These are phyloP conservation scores for Cryphonectria naterciae DNA, from an alignment of 2,329 filamentous ascomycete genomes.

Conservation along the genomic window DNA sequence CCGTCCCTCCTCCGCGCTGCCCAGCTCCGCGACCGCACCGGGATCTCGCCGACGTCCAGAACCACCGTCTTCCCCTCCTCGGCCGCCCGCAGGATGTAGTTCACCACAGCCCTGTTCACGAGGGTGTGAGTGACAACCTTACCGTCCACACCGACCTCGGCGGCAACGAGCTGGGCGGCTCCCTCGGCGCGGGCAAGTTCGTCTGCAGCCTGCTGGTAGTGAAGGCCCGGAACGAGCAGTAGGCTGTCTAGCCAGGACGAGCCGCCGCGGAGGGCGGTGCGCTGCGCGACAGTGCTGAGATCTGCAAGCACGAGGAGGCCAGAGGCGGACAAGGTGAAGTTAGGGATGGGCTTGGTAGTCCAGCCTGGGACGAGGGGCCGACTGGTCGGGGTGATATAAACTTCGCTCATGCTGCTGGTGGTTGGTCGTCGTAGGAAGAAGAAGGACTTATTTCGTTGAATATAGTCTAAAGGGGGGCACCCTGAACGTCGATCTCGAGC, in stretches of 20 bases:
- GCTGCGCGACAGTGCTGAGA: slow-evolving; percentile 57
- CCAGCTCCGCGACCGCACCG: slow-evolving; percentile 40
- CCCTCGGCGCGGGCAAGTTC: slow-evolving; percentile 50
- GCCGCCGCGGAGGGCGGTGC: slow-evolving; percentile 60
- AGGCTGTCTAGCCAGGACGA: slow-evolving; percentile 60
- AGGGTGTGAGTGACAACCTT: slow-evolving; percentile 42
- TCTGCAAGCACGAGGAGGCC: slow-evolving; percentile 55
- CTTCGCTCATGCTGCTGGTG: slow-evolving; percentile 1
- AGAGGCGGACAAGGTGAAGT: slow-evolving; percentile 28
- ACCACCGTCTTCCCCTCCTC: slow-evolving; percentile 60
- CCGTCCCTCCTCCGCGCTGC: slow-evolving; percentile 31
- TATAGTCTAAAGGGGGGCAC: background rate
- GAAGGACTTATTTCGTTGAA: background rate
- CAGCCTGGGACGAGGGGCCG: slow-evolving; percentile 36
- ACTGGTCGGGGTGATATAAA: background rate
- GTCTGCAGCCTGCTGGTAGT: slow-evolving; percentile 62
- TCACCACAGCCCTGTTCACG: slow-evolving; percentile 56
- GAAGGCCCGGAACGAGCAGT: slow-evolving; percentile 62
- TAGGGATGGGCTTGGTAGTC: slow-evolving; percentile 50
- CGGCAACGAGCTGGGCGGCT: slow-evolving; percentile 46
- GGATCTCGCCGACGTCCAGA: slow-evolving; percentile 60
- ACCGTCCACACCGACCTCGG: slow-evolving; percentile 39
- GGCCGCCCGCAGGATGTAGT: slow-evolving; percentile 59
- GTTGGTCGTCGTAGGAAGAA: background rate
- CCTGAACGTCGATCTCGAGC: background rate